Base-by-base conservation (phyloP, 1,139 yeast species). In the Scheffersomyces cryptocercus region DNA sequence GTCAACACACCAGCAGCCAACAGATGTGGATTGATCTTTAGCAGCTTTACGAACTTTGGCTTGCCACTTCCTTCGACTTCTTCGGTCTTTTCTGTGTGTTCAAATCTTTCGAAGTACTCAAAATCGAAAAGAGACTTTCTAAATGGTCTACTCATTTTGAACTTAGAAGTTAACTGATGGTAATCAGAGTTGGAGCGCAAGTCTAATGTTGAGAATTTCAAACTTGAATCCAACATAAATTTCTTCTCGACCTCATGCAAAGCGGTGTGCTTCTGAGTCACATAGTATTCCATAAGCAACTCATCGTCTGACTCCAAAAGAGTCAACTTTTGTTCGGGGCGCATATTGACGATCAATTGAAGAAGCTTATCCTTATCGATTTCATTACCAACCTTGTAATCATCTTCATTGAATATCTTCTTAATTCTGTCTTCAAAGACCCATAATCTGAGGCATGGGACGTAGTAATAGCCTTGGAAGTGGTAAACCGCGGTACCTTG, bases 371-470 rank as follows among this genome's bases (percentile, higher is more conserved):
- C 49, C 1, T 32, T 43, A 36, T 49, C 46, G 12, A 49, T 47
- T 24, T 50, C 49, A 34, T 47, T 47, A 28, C 51, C 48, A 37
- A 47, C 49, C 37, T 39, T 48, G 42, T 44, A 52, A 15, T 42
- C 45, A n/a, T 43, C 40, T 28, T 47, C 47, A 12, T 51, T 44
- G 37, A 56, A 55, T 2, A 53, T 40, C 33, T 41, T 39, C 12
- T 40, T 41, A 7, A 66, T 39, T 16, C 56, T 53, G 9, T 57
- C 56, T 42, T 57, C 59, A 41, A 58, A 57, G n/a, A 67, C 29
- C 73, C 73, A 67, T 34, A 67, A 55, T 41, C 70, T 50, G 14
- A 67, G 44, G 12, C 52, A 50, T 2, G 72, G 72, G 3, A 67
- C 71, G 42, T 58, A 67, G 44, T 61, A 67, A 49, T 65, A 67